Conservation (phyloP, 441 rosid genomes). For the Syzygium syzygioides region DNA sequence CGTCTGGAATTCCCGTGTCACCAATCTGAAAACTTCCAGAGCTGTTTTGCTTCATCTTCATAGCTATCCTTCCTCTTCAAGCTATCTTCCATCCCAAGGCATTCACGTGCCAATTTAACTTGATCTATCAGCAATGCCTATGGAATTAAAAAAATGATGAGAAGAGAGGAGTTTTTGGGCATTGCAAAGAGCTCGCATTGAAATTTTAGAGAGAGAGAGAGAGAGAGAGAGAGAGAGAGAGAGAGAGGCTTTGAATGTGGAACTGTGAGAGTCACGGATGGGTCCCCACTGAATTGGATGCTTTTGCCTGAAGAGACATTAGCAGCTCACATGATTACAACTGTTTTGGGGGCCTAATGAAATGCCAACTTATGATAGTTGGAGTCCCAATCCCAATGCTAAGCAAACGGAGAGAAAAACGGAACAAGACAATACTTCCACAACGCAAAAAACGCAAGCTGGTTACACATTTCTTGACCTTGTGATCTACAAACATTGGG, state of each 20-base stretch:
- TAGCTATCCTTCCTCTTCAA: background rate
- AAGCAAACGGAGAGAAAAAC: background rate
- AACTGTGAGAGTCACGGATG: background rate
- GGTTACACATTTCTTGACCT: conserved; percentile 3
- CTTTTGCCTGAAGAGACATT: conserved; percentile 15
- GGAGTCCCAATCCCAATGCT: background rate
- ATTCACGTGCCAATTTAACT: background rate
- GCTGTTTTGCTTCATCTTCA: background rate
- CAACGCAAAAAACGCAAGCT: background rate
- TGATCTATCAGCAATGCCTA: background rate
- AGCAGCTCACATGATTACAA: conserved; percentile 6
- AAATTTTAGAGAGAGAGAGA: background rate
- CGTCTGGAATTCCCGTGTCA: background rate
- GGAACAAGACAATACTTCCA: background rate
- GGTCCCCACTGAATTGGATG: conserved; percentile 2
- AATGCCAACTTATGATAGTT: background rate
- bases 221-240: background rate
- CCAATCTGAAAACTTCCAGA: background rate
- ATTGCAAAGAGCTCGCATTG: background rate
- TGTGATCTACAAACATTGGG: background rate
- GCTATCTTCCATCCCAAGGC: background rate
- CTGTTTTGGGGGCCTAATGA: background rate
- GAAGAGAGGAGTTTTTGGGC: background rate
- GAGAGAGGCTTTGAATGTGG: background rate
- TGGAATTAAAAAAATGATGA: background rate